Evolutionary conservation across 169 alveolate genomes (phyloP), one percentile per base, ranked within the genome.

Genomic region (Babesia bovis): DNA sequence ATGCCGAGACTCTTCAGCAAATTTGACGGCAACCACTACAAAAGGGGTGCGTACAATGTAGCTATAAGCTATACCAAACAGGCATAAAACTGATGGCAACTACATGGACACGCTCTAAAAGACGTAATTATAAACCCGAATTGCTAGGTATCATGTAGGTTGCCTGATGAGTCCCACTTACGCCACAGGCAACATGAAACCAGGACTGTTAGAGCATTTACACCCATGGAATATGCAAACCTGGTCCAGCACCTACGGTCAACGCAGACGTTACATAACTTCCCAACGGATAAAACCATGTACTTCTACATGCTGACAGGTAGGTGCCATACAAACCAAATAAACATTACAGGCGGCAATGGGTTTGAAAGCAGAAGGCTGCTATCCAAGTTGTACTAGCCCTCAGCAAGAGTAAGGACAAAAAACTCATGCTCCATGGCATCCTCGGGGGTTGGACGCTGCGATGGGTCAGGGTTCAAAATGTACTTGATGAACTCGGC

Each of bases 401-500:
- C 69, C 50, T 79, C 87, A 15, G 89, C 78, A 26, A 82, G 83
- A 33, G 74, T 49, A 36, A 79, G 56, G 32, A 71, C 78, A 47
- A 93, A 83, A 65, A 93, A 92, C 66, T 90, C 90, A 68, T 93
- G 97, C 57, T 79, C 73, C 76, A 93, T 68, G 38, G 95, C 94
- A 72, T 91, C 94, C 55, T 82, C 87, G 9, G 97, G 96, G 5
- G 95, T 76, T 2, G 97, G 93, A 21, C 97, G 85, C 74, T 44
- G 71, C 49, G 63, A 55, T 49, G 96, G 94, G 63, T 93, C 96
- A 19, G 90, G 82, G 60, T 87, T 89, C 82, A 93, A 65, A 40
- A 93, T 56, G 66, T 70, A 88, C 44, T 92, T 82, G 42, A 92
- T 86, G 52, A 93, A 93, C 19, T 92, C 95, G 50, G 95, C 94